A percentile compares a stretch with the other conserved stretches of the same genome.
Conservation (phyloP, 2,329 filamentous ascomycete genomes). For the Cercospora sojina region DNA sequence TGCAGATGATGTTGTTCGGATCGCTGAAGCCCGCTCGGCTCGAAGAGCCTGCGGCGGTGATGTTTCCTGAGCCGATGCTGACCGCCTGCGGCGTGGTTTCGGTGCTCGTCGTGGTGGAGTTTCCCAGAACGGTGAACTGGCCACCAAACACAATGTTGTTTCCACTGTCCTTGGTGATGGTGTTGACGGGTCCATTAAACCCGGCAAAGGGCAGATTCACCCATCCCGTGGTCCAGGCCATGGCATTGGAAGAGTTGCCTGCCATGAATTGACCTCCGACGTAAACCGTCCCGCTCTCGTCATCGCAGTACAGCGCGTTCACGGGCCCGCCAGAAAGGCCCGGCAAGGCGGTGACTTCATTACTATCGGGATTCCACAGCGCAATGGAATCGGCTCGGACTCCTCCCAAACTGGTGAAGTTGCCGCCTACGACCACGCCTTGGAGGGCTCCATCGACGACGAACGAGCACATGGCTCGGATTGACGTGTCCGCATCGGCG, state of each 20-base stretch:
- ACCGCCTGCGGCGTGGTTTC: constrained; percentile 71
- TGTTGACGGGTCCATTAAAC: constrained; percentile 87
- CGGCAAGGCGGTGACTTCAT: constrained; percentile 68
- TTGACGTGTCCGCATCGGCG: constrained; percentile 75
- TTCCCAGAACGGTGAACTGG: constrained; percentile 82
- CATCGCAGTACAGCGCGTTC: constrained; percentile 78
- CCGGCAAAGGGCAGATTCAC: constrained; percentile 83
- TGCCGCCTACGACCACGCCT: constrained; percentile 85
- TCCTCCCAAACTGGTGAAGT: constrained; percentile 87
- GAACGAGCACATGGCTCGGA: constrained; percentile 84
- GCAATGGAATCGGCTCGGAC: constrained; percentile 76
- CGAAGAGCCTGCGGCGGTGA: constrained; percentile 65
- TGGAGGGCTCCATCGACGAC: constrained; percentile 64
- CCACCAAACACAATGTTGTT: constrained; percentile 92
- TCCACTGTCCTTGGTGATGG: constrained; percentile 76
- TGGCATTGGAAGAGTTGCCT: constrained; percentile 81
- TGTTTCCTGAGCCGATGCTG: constrained; percentile 76
- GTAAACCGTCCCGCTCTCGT: constrained; percentile 74
- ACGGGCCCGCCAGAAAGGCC: constrained; percentile 77
- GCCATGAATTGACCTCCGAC: constrained; percentile 83
- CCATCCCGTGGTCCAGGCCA: constrained; percentile 77
- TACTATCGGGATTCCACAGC: constrained; percentile 72
- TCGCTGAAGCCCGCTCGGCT: constrained; percentile 66
- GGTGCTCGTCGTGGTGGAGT: constrained; percentile 63
- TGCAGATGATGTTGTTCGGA: constrained; percentile 80